A percentile compares a stretch with the other conserved stretches of the same genome.
Evolutionary conservation across 2,329 filamentous ascomycete species (phyloP).

Genomic region (Fusarium pseudonygamai): DNA sequence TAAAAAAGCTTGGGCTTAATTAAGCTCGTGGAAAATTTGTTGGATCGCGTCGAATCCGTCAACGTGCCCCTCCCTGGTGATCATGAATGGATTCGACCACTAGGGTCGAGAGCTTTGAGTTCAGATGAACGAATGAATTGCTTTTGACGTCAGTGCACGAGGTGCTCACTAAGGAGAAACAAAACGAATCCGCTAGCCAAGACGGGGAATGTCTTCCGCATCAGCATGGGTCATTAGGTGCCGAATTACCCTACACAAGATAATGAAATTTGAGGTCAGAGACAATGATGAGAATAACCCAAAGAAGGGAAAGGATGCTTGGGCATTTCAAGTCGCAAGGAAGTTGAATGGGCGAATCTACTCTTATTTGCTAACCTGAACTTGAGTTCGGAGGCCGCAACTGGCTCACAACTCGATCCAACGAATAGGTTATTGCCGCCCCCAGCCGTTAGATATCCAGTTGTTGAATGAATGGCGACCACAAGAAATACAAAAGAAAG

Average conservation of each 20-base stretch:
- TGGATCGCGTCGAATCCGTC: slow-evolving; percentile 17
- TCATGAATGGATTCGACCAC: slow-evolving; percentile 8
- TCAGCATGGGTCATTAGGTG: neutral
- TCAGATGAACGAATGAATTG: neutral
- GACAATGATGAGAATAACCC: neutral
- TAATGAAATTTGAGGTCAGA: neutral
- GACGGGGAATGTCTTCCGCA: neutral
- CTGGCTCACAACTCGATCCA: neutral
- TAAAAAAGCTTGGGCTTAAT: neutral
- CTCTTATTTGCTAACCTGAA: neutral
- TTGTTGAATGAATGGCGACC: neutral
- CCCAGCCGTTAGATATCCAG: neutral
- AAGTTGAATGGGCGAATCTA: too few relatives aligned
- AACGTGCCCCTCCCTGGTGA: slow-evolving; percentile 30
- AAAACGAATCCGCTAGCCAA: slow-evolving; percentile 20
- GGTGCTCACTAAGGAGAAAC: neutral
- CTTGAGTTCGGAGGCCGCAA: neutral
- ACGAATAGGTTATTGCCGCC: neutral
- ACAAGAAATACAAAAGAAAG: neutral
- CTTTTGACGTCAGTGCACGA: slow-evolving; percentile 38
- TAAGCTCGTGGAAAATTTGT: neutral
- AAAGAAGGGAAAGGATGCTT: neutral
- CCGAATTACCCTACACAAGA: slow-evolving; percentile 15
- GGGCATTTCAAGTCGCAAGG: neutral
- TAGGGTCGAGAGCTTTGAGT: neutral